phyloP scores from a whole-genome alignment of 2,329 filamentous ascomycete genomes.

The Cercospora zeina region DNA sequence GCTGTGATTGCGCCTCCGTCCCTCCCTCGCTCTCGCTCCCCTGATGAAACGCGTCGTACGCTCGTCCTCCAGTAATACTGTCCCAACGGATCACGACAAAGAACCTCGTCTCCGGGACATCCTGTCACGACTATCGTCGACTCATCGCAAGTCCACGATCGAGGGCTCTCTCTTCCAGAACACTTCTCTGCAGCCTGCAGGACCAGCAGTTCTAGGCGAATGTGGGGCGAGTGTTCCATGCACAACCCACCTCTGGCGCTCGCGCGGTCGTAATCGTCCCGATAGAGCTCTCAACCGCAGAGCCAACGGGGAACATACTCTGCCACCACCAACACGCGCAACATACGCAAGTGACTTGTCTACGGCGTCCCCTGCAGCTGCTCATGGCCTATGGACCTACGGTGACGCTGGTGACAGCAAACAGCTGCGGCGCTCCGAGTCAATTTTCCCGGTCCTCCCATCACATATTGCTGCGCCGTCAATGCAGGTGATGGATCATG shows the following conservation, averaged over 20 bases:
- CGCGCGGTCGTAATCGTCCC: background rate
- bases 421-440: background rate
- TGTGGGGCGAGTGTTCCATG: conserved; percentile 4
- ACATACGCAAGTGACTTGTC: conserved; percentile 1
- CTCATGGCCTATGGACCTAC: conserved; percentile 3
- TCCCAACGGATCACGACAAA: background rate
- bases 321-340: background rate
- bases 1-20: background rate
- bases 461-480: background rate
- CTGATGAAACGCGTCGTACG: background rate
- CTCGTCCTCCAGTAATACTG: background rate
- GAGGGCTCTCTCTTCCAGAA: conserved; percentile 12
- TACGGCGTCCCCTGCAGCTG: background rate
- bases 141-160: background rate
- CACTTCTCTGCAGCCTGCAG: conserved; percentile 13
- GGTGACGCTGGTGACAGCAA: background rate
- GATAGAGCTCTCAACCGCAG: conserved; percentile 12
- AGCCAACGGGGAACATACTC: background rate
- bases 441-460: background rate
- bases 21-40: conserved; percentile 8
- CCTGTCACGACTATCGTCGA: background rate
- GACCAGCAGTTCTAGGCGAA: conserved; percentile 3
- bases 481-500: conserved; percentile 2
- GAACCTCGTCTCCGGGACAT: background rate
- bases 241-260: background rate